A percentile compares a stretch with the other conserved stretches of the same genome.
Evolutionary conservation across 1,284 basidiomycete genomes (phyloP).

Genomic region (Blastosporella zonata): DNA sequence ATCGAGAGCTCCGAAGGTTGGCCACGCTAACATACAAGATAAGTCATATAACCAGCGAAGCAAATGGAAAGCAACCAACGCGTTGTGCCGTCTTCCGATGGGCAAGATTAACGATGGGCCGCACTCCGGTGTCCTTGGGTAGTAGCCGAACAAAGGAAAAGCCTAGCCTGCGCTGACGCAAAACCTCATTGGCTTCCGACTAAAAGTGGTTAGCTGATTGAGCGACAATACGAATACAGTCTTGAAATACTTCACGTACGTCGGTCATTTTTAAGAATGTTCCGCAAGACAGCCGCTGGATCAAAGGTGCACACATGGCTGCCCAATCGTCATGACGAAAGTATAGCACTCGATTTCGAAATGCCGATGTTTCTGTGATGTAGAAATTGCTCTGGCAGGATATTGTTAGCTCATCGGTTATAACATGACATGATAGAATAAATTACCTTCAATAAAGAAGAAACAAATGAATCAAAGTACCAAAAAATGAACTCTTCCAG

Average conservation of each 20-base stretch:
- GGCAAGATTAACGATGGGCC: constrained; percentile 92
- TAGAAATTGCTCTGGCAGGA: constrained; percentile 85
- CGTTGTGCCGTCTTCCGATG: constrained; percentile 46
- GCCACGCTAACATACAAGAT: constrained; percentile 23
- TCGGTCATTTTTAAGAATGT: constrained; percentile 64
- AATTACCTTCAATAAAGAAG: constrained; percentile 76
- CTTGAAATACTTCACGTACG: constrained; percentile 31
- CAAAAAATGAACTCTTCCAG: constrained; percentile 87
- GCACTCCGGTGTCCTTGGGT: constrained; percentile 92
- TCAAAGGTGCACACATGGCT: constrained; percentile 76
- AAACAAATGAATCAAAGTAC: constrained; percentile 87
- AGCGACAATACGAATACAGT: not conserved
- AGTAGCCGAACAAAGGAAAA: constrained; percentile 87
- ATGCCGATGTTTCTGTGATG: constrained; percentile 88
- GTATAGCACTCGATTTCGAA: constrained; percentile 85
- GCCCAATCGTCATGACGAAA: constrained; percentile 96
- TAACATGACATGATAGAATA: constrained; percentile 1
- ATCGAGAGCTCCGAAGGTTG: constrained; percentile 54
- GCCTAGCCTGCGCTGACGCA: constrained; percentile 69
- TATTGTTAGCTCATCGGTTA: constrained; percentile 6
- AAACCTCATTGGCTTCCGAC: constrained; percentile 62
- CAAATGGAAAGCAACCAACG: constrained; percentile 21
- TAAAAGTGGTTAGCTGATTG: constrained; percentile 25
- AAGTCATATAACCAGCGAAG: not conserved
- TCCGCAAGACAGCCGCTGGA: constrained; percentile 65